Percentiles rank a stretch among this genome's conserved stretches.
Conservation (phyloP, 345 rosid genomes). For the Zanthoxylum bungeanum region DNA sequence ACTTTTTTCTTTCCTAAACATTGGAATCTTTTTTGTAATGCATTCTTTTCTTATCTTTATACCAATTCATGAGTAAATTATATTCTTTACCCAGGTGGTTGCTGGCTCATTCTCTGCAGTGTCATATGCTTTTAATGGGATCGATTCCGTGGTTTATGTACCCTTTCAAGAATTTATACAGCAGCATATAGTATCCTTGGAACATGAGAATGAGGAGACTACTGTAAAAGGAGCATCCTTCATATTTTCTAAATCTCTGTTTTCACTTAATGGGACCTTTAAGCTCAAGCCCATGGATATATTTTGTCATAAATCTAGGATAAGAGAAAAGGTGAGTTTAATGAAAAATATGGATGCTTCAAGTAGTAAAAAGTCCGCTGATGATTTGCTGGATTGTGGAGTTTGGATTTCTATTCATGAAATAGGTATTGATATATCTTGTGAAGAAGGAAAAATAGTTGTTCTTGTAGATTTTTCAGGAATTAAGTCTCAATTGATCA, state of each 20-base stretch:
- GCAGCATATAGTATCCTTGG: constrained; percentile 35
- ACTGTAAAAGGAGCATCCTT: constrained; percentile 28
- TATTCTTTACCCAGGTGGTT: constrained; percentile 53
- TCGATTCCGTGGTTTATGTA: constrained; percentile 29
- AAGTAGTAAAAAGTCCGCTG: constrained; percentile 27
- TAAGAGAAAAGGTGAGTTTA: constrained; percentile 24
- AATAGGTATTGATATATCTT: constrained; percentile 39
- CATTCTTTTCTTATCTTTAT: not conserved
- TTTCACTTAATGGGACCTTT: constrained; percentile 46
- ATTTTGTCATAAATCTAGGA: constrained; percentile 53
- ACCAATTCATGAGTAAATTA: constrained; percentile 16
- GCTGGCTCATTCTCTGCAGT: constrained; percentile 45
- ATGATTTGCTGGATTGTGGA: constrained; percentile 40
- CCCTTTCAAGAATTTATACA: constrained; percentile 35
- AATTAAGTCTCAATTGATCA: constrained; percentile 49
- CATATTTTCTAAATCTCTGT: constrained; percentile 27
- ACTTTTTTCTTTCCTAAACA: not conserved
- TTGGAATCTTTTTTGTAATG: not conserved
- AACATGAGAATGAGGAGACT: constrained; percentile 31
- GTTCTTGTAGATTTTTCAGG: constrained; percentile 39
- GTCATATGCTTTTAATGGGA: constrained; percentile 36
- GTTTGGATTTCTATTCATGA: constrained; percentile 56
- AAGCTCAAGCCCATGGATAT: constrained; percentile 53
- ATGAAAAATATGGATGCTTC: constrained; percentile 33
- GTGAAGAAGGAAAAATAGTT: constrained; percentile 50